Conservation (phyloP, 2,329 filamentous ascomycete genomes). For the Colletotrichum neosansevieriae region DNA sequence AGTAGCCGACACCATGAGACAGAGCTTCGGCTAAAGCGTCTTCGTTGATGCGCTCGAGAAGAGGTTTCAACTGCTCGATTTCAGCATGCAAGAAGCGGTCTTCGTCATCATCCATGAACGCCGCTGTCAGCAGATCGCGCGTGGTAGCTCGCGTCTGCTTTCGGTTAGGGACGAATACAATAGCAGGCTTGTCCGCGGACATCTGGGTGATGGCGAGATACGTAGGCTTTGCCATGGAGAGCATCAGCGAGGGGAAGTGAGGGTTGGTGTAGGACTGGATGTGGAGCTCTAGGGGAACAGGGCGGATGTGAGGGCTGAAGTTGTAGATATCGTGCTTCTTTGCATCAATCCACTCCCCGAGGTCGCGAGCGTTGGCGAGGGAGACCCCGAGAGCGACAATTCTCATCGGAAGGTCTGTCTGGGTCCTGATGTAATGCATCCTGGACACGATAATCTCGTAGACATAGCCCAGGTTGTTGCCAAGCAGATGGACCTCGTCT, state of each 20-base stretch:
- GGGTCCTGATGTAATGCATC: conserved; percentile 94
- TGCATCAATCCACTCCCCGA: conserved; percentile 98
- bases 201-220: conserved; percentile 91
- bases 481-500: conserved; percentile 94
- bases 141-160: conserved; percentile 93
- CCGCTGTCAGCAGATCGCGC: conserved; percentile 87
- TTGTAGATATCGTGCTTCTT: conserved; percentile 99
- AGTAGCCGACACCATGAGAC: conserved; percentile 95
- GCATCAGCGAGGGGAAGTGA: conserved; percentile 97
- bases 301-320: conserved; percentile 92
- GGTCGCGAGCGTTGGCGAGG: conserved; percentile 89
- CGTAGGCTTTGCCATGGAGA: conserved; percentile 96
- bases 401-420: conserved; percentile 85
- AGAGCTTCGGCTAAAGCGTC: conserved; percentile 88
- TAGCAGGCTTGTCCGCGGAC: conserved; percentile 87
- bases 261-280: conserved; percentile 96
- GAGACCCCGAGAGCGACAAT: conserved; percentile 93
- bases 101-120: conserved; percentile 89
- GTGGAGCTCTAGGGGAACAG: conserved; percentile 90
- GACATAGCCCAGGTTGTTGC: conserved; percentile 85
- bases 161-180: conserved; percentile 91
- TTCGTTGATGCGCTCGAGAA: conserved; percentile 87
- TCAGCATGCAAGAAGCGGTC: conserved; percentile 93
- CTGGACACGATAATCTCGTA: conserved; percentile 98
- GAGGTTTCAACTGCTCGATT: conserved; percentile 81